Evolutionary conservation across 257 asterid genomes (phyloP).

Genomic region (Fraxinus anomala): DNA sequence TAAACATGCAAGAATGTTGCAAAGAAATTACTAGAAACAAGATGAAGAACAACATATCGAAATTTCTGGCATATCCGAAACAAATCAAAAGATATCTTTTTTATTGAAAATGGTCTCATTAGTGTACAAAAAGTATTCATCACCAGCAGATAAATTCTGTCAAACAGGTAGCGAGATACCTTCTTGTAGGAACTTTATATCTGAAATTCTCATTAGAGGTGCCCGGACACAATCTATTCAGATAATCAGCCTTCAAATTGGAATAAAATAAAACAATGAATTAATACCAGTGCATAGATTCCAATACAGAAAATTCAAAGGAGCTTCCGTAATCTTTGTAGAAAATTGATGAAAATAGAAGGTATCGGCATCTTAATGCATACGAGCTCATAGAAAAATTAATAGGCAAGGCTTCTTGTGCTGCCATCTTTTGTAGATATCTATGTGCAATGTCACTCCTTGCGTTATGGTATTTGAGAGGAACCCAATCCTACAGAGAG

Average conservation of each 20-base stretch:
- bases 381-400: conserved; percentile 76
- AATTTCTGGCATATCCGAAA: not conserved
- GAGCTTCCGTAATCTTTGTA: not conserved
- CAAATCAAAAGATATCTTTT: conserved; percentile 6
- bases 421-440: conserved; percentile 51
- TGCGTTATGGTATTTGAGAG: conserved; percentile 63
- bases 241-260: conserved; percentile 67
- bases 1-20: conserved; percentile 12
- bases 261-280: conserved; percentile 10
- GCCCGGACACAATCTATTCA: conserved; percentile 68
- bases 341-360: conserved; percentile 18
- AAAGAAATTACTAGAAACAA: not conserved
- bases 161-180: conserved; percentile 41
- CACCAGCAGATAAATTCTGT: conserved; percentile 19
- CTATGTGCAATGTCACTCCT: conserved; percentile 57
- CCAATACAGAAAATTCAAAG: conserved; percentile 20
- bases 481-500: conserved; percentile 64
- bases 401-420: conserved; percentile 48
- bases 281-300: conserved; percentile 4
- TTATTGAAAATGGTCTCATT: conserved; percentile 7
- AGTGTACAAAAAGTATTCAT: conserved; percentile 12
- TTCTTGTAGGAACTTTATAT: conserved; percentile 50
- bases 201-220: conserved; percentile 38
- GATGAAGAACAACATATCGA: not conserved
- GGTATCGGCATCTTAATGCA: not conserved